Conservation (phyloP, 2,329 filamentous ascomycete genomes). For the Colletotrichum graminicola region DNA sequence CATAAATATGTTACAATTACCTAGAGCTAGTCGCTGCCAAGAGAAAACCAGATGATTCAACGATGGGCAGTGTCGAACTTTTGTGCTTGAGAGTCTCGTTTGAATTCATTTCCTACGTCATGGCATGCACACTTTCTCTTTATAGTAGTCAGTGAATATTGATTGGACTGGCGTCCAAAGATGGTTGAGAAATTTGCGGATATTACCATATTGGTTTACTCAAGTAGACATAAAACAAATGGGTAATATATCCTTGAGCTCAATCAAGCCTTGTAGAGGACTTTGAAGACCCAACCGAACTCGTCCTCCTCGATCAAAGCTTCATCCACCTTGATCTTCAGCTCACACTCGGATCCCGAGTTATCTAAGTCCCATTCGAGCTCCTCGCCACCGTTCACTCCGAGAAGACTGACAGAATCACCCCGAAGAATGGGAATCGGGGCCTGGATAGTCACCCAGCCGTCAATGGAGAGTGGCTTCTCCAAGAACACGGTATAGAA, state of each 20-base stretch:
- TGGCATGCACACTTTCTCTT: too few species aligned
- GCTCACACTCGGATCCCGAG: constrained; percentile 43
- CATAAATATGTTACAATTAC: not conserved
- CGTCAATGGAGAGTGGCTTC: constrained; percentile 50
- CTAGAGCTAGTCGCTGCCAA: accelerated
- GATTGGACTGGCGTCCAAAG: too few species aligned
- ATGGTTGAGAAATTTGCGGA: not conserved
- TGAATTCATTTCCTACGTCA: too few species aligned
- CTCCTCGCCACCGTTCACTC: constrained; percentile 52
- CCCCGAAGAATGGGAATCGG: constrained; percentile 61
- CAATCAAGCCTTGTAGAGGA: constrained; percentile 40
- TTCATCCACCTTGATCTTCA: constrained; percentile 43
- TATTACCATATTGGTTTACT: not conserved
- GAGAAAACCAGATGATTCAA: not conserved
- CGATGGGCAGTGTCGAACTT: not conserved
- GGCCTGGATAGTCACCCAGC: constrained; percentile 54
- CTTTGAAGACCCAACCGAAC: constrained; percentile 54
- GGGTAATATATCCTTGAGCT: too few species aligned
- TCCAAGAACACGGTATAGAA: constrained; percentile 64
- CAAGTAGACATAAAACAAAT: not conserved
- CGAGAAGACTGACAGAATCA: constrained; percentile 55
- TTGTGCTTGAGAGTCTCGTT: not conserved
- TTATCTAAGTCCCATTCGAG: constrained; percentile 14
- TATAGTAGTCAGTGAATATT: too few species aligned
- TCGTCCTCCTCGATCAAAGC: constrained; percentile 51